Percentiles rank a stretch among this genome's conserved stretches.
These are phyloP conservation scores for Penicillium sp. DNA, from an alignment of 2,329 filamentous ascomycete species.

Conservation along the genomic window DNA sequence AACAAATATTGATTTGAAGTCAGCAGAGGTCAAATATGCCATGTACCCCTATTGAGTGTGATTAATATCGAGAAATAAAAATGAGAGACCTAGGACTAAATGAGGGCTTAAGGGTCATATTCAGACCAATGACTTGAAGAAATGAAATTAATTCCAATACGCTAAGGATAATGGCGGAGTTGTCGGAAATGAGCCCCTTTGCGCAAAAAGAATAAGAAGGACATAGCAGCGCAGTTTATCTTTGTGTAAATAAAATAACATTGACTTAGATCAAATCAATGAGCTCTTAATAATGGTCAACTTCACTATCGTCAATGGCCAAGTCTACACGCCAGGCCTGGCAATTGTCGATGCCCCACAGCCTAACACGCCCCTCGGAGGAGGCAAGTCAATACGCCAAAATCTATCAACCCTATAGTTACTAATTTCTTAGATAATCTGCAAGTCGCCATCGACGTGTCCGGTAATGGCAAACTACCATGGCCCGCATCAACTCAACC, in stretches of 20 bases:
- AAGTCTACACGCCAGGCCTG: slow-evolving; percentile 69
- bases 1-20: not conserved
- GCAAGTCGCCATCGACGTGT: slow-evolving; percentile 25
- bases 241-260: not conserved
- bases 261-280: not conserved
- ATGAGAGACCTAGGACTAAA: not conserved
- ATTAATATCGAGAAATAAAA: not conserved
- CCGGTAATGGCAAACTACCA: slow-evolving; percentile 21
- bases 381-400: slow-evolving; percentile 55
- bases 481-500: slow-evolving; percentile 18
- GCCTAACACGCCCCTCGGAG: slow-evolving; percentile 63
- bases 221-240: not conserved
- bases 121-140: not conserved
- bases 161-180: slow-evolving; percentile 17
- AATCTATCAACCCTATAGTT: not conserved
- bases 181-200: slow-evolving; percentile 24
- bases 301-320: slow-evolving; percentile 52
- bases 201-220: slow-evolving; percentile 3
- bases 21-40: not conserved
- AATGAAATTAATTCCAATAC: slow-evolving; percentile 17
- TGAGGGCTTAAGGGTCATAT: not conserved
- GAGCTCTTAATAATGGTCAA: slow-evolving; percentile 12
- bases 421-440: slow-evolving; percentile 17
- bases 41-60: not conserved
- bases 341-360: slow-evolving; percentile 67